Conservation (phyloP, 257 asterid genomes). For the Nicotiana attenuata region DNA sequence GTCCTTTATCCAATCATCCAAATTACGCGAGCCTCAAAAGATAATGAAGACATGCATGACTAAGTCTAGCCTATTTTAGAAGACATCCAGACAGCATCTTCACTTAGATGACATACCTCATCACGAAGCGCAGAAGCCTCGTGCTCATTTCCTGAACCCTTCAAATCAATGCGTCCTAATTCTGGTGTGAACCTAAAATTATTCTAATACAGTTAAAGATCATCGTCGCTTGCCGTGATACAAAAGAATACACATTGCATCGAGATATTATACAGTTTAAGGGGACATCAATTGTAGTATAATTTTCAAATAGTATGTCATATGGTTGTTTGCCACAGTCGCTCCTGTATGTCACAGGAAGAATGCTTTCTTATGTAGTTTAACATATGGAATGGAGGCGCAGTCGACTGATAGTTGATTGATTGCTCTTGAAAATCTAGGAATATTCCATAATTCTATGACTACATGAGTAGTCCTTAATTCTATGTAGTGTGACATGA, state of each 20-base stretch:
- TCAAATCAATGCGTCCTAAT: conserved; percentile 52
- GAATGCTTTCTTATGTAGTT: background rate
- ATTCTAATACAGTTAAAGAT: background rate
- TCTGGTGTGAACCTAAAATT: conserved; percentile 62
- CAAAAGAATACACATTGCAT: background rate
- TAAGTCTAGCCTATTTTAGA: conserved; percentile 9
- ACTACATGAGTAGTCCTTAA: background rate
- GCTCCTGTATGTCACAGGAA: background rate
- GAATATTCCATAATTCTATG: background rate
- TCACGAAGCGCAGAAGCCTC: conserved; percentile 93
- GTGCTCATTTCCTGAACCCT: conserved; percentile 66
- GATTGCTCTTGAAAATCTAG: background rate
- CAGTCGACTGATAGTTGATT: background rate
- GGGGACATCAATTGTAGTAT: background rate
- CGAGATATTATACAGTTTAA: background rate
- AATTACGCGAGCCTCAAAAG: background rate
- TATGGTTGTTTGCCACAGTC: background rate
- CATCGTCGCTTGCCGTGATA: background rate
- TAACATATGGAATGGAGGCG: background rate
- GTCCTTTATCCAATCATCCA: background rate
- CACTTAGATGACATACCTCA: conserved; percentile 56
- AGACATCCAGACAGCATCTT: conserved; percentile 10
- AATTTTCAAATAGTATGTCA: background rate
- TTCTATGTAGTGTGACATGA: background rate
- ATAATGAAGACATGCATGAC: background rate